phyloP scores from a whole-genome alignment of 2,329 filamentous ascomycete species.

The Ceratocystis papillata region DNA sequence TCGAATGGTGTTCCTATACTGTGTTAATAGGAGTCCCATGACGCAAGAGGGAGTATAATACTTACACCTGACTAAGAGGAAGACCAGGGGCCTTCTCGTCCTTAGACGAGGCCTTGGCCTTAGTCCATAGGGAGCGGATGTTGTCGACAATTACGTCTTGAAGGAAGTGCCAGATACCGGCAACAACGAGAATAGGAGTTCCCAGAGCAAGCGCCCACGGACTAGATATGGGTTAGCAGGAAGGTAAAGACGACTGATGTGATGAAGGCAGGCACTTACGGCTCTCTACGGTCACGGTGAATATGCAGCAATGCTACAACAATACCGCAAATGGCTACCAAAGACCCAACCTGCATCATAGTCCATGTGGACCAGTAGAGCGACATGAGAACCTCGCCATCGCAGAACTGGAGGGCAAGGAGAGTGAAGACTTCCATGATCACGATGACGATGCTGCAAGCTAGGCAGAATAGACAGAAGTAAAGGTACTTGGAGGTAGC shows the following conservation, averaged over 20 bases:
- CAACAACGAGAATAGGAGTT: constrained; percentile 50
- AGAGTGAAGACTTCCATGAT: constrained; percentile 46
- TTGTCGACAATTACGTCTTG: constrained; percentile 34
- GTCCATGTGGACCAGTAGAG: constrained; percentile 53
- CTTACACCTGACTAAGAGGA: constrained; percentile 39
- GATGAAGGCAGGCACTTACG: constrained; percentile 33
- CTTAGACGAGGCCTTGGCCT: constrained; percentile 27
- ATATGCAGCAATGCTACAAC: constrained; percentile 44
- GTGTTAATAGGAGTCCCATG: constrained; percentile 29
- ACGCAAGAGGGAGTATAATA: constrained; percentile 16
- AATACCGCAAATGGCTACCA: constrained; percentile 49
- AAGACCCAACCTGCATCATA: constrained; percentile 47
- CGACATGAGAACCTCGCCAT: constrained; percentile 49
- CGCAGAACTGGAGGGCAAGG: constrained; percentile 47
- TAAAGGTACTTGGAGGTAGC: constrained; percentile 36
- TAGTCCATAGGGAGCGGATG: constrained; percentile 30
- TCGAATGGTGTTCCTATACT: constrained; percentile 25
- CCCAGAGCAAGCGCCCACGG: constrained; percentile 50
- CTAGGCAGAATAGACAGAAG: constrained; percentile 37
- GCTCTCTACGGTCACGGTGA: constrained; percentile 41
- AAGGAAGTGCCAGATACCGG: constrained; percentile 42
- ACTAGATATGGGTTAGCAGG: constrained; percentile 28
- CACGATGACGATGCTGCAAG: constrained; percentile 37
- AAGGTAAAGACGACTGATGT: too few relatives aligned
- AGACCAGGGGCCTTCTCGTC: constrained; percentile 29